phyloP scores from a whole-genome alignment of 805 yeast genomes.

The Metschnikowia noctiluminum region DNA sequence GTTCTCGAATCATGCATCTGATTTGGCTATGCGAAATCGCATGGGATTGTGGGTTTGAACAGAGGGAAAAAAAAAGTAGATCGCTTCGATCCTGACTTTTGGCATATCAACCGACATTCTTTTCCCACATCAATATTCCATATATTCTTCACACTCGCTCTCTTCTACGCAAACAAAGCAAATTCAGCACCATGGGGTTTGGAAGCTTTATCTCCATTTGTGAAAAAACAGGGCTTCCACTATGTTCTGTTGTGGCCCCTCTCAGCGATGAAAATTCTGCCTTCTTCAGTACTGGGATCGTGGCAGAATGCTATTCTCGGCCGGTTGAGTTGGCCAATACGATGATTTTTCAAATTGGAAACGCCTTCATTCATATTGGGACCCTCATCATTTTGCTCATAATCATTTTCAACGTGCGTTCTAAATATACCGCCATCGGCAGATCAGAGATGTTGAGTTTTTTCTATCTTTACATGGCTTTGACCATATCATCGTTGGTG shows the following conservation, averaged over 20 bases:
- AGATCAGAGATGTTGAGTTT: slow-evolving; percentile 79
- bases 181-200: slow-evolving; percentile 46
- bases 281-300: slow-evolving; percentile 52
- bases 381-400: slow-evolving; percentile 61
- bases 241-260: slow-evolving; percentile 73
- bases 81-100: neutral
- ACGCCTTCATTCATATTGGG: slow-evolving; percentile 80
- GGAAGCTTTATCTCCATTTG: slow-evolving; percentile 68
- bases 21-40: slow-evolving; percentile 4
- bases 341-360: slow-evolving; percentile 83
- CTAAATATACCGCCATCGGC: slow-evolving; percentile 93
- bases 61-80: neutral
- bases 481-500: slow-evolving; percentile 63
- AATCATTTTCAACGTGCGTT: slow-evolving; percentile 71
- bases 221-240: slow-evolving; percentile 65
- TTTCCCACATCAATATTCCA: no score
- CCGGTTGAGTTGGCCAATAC: slow-evolving; percentile 88
- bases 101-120: neutral
- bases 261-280: slow-evolving; percentile 24
- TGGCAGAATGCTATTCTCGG: slow-evolving; percentile 80
- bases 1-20: slow-evolving; percentile 5
- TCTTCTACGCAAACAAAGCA: neutral
- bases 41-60: slow-evolving; percentile 1
- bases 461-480: slow-evolving; percentile 55
- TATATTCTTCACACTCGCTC: neutral